Conservation (phyloP, 2,329 filamentous ascomycete species). For the Scortechinia acanthostroma region DNA sequence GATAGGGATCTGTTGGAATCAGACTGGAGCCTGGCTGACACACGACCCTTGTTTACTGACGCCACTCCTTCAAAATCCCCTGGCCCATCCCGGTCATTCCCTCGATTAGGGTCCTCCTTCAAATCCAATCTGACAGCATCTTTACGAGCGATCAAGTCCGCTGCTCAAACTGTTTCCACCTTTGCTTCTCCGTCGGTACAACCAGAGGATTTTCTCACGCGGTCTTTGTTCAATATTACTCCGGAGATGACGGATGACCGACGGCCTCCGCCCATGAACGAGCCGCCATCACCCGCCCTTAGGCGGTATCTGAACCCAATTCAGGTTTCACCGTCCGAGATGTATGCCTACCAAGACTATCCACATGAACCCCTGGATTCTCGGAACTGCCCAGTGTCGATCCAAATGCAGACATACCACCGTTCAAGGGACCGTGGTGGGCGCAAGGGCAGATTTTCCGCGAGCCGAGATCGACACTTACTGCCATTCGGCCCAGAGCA, state of each 20-base stretch:
- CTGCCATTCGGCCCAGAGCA: slow-evolving; percentile 20
- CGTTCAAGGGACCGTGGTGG: slow-evolving; percentile 12
- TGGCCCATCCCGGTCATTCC: slow-evolving; percentile 11
- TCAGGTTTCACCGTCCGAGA: slow-evolving; percentile 31
- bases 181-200: slow-evolving; percentile 41
- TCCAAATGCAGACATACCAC: slow-evolving; percentile 57
- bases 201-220: slow-evolving; percentile 50
- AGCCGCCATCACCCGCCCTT: slow-evolving; percentile 44
- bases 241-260: slow-evolving; percentile 52
- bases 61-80: not conserved
- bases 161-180: slow-evolving; percentile 52
- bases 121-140: slow-evolving; percentile 60
- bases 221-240: slow-evolving; percentile 44
- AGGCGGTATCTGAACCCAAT: slow-evolving; percentile 54
- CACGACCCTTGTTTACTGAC: not conserved
- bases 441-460: slow-evolving; percentile 20
- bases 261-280: slow-evolving; percentile 42
- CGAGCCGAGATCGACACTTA: too few relatives aligned
- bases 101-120: slow-evolving; percentile 38
- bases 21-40: too few relatives aligned
- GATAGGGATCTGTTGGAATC: slow-evolving; percentile 15
- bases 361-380: slow-evolving; percentile 17
- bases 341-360: slow-evolving; percentile 27
- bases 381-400: slow-evolving; percentile 37
- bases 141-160: slow-evolving; percentile 50